Evolutionary conservation across 202 grass and related monocot species (phyloP).

Genomic region (Elaeis oleifera): DNA sequence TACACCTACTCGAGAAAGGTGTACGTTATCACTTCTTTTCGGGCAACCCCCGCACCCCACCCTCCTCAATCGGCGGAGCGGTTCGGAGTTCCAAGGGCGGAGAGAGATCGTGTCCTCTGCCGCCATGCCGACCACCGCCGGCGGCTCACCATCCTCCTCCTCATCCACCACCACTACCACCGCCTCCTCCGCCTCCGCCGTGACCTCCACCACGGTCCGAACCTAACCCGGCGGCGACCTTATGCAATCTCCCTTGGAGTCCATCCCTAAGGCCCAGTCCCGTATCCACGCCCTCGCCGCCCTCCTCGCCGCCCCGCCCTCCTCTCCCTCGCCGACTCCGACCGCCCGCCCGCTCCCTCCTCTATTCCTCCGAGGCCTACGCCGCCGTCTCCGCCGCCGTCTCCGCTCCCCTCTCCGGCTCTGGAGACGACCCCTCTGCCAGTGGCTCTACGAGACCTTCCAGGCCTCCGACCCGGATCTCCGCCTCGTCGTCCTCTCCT

Average conservation of each 20-base stretch:
- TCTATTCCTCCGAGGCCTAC: slow-evolving; percentile 15
- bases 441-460: slow-evolving; percentile 94
- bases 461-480: slow-evolving; percentile 81
- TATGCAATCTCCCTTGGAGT: slow-evolving; percentile 67
- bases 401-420: slow-evolving; percentile 34
- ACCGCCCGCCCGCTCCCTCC: slow-evolving; percentile 42
- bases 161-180: slow-evolving; percentile 4
- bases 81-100: too few relatives aligned
- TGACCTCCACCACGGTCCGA: background rate
- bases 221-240: slow-evolving; percentile 13
- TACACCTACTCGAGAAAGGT: too few relatives aligned
- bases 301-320: slow-evolving; percentile 34
- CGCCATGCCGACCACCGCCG: slow-evolving; percentile 14
- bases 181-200: slow-evolving; percentile 27
- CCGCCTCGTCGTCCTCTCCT: slow-evolving; percentile 73
- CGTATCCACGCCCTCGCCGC: slow-evolving; percentile 61
- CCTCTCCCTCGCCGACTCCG: slow-evolving; percentile 17
- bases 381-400: slow-evolving; percentile 44
- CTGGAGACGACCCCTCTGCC: slow-evolving; percentile 66
- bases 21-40: too few relatives aligned
- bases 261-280: slow-evolving; percentile 73
- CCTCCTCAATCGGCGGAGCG: too few relatives aligned
- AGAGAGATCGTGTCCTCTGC: background rate
- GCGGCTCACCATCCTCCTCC: slow-evolving; percentile 25
- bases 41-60: too few relatives aligned